Evolutionary conservation across 768 basidiomycete species (phyloP), one percentile per base, ranked within the genome.

Genomic region (Leccinum boreale): DNA sequence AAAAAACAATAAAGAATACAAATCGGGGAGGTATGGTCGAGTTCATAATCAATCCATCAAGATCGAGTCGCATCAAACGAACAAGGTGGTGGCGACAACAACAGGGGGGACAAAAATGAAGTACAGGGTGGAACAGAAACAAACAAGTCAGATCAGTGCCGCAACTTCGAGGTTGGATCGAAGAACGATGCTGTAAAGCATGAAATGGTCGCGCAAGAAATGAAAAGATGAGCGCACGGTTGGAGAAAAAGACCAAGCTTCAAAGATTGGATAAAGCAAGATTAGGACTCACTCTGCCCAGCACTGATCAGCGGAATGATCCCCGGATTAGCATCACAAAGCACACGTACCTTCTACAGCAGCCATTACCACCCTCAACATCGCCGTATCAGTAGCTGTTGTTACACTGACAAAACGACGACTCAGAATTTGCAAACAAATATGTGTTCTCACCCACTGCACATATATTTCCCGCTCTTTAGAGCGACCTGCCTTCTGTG

Each of bases 401-500:
- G 94, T 95, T 58, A 87, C 85, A 73, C 93, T 93, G 31, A 9
- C 35, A 46, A 50, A 53, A 52, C 46, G 35, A 56, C 7, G 35
- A 50, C 42, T 52, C 24, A 55, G 56, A 52, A 50, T 59, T 33
- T 61, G 59, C 11, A 56, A 55, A 50, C 36, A 45, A 59, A 50
- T n/a, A 36, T 8, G 17, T 1, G 24, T 45, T 8, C 21, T 58
- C 50, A 82, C 92, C 74, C 70, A 94, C 93, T 96, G 94, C 50
- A 93, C 89, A 66, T 98, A 96, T 26, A 95, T 91, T 70, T 96
- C 94, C 58, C 94, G 83, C 65, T 92, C 87, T 67, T 90, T 89
- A 39, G 85, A 85, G 60, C 92, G 79, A 21, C 90, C 92, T 21
- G 90, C 89, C 71, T 92, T 94, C 70, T 90, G 88, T 10, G 91